Evolutionary conservation across 371 early-diverging fungal genomes (phyloP).

Genomic region (Conidiobolus incongruus): DNA sequence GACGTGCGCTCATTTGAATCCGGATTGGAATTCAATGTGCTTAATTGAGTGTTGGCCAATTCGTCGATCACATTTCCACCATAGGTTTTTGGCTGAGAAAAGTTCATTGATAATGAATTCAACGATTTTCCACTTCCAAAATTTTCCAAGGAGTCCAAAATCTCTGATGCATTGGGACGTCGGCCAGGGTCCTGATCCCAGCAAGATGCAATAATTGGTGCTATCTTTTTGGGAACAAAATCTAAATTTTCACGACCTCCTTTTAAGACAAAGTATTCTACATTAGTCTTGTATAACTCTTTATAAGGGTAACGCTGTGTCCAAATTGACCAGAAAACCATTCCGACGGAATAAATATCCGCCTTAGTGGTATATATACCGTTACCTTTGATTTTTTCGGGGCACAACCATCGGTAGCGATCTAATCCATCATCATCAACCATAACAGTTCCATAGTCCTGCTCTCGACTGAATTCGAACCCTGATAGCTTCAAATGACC

Average conservation of each 20-base stretch:
- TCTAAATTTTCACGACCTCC: background rate
- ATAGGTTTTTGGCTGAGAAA: background rate
- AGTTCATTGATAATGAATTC: background rate
- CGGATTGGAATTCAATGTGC: background rate
- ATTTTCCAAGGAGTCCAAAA: background rate
- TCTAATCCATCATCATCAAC: constrained; percentile 12
- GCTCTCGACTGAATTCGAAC: constrained; percentile 13
- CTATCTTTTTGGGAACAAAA: background rate
- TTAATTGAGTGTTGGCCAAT: background rate
- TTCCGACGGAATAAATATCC: constrained; percentile 1
- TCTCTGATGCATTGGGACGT: background rate
- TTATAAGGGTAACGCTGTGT: background rate
- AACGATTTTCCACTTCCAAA: background rate
- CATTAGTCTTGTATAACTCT: background rate
- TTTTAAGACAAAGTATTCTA: background rate
- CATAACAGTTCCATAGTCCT: constrained; percentile 6
- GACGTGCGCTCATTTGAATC: background rate
- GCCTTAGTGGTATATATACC: background rate
- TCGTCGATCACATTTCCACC: background rate
- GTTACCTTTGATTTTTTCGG: constrained; percentile 8
- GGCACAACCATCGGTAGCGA: constrained; percentile 13
- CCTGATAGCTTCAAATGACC: constrained; percentile 12
- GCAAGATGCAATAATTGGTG: background rate
- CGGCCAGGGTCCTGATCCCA: background rate
- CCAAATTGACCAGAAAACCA: constrained; percentile 3